These are phyloP conservation scores for Suhomyces tanzawaensis DNA, from an alignment of 805 yeast genomes.

Conservation along the genomic window DNA sequence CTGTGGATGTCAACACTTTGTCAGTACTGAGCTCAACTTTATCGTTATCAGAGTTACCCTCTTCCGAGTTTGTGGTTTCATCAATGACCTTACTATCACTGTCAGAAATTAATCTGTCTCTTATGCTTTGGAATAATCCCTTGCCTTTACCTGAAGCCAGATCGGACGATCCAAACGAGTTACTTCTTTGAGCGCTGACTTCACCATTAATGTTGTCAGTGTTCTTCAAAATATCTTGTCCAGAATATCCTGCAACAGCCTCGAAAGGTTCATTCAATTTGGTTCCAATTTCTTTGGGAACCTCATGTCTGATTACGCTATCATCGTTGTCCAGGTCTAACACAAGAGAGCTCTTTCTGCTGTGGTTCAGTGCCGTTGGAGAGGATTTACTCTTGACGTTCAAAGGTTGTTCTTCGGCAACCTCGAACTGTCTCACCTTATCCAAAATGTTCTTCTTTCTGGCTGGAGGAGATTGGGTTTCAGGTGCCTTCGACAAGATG, in stretches of 20 bases:
- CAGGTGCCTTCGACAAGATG: slow-evolving; percentile 12
- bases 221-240: slow-evolving; percentile 2
- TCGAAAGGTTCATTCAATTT: slow-evolving; percentile 8
- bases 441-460: slow-evolving; percentile 27
- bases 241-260: slow-evolving; percentile 3
- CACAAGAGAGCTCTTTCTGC: slow-evolving; percentile 3
- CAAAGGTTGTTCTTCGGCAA: slow-evolving; percentile 13
- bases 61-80: slow-evolving; percentile 7
- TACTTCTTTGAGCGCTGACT: slow-evolving; percentile 1
- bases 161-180: slow-evolving; percentile 3
- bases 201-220: slow-evolving; percentile 4
- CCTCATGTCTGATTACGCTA: slow-evolving; percentile 4
- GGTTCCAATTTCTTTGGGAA: not conserved
- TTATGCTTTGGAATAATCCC: slow-evolving; percentile 35
- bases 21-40: slow-evolving; percentile 19
- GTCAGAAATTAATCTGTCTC: slow-evolving; percentile 24
- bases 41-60: slow-evolving; percentile 10
- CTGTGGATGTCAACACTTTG: slow-evolving; percentile 19
- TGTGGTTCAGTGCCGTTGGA: slow-evolving; percentile 2
- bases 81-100: slow-evolving; percentile 4
- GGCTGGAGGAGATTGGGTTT: slow-evolving; percentile 20
- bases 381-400: not conserved
- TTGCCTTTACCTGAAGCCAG: slow-evolving; percentile 15
- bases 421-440: slow-evolving; percentile 37
- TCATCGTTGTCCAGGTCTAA: slow-evolving; percentile 6